These are phyloP conservation scores for Amanita jacksonii DNA, from an alignment of 768 basidiomycete genomes.

Conservation along the genomic window DNA sequence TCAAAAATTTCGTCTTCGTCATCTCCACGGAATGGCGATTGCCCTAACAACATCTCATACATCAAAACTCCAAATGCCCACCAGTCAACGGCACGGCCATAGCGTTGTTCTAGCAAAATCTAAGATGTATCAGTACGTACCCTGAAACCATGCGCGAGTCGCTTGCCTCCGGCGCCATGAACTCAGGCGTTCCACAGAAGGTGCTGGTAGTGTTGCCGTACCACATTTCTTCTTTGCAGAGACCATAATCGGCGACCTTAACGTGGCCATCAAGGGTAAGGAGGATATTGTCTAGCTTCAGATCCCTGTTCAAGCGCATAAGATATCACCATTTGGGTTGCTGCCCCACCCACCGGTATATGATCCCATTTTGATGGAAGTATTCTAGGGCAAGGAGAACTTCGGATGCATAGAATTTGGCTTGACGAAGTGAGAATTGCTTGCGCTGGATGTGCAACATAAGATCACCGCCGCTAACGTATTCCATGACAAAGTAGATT, in stretches of 20 bases:
- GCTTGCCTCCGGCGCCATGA: slow-evolving; percentile 96
- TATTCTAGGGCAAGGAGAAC: slow-evolving; percentile 94
- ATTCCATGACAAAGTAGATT: slow-evolving; percentile 99
- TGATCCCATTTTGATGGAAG: slow-evolving; percentile 98
- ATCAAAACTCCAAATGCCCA: slow-evolving; percentile 99
- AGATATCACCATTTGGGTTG: neutral
- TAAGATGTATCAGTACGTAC: slow-evolving; percentile 22
- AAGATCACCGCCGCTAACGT: slow-evolving; percentile 96
- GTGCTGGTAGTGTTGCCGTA: slow-evolving; percentile 92
- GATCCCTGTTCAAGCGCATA: slow-evolving; percentile 47
- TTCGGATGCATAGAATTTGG: slow-evolving; percentile 97
- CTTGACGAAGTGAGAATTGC: slow-evolving; percentile 97
- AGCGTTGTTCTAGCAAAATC: slow-evolving; percentile 99
- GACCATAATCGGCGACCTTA: slow-evolving; percentile 97
- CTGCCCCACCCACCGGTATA: slow-evolving; percentile 69
- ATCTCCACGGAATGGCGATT: slow-evolving; percentile 98
- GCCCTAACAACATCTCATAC: slow-evolving; percentile 98
- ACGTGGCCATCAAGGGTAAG: slow-evolving; percentile 96
- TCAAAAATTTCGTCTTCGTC: slow-evolving; percentile 99
- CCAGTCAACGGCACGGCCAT: slow-evolving; percentile 98
- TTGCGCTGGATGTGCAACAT: slow-evolving; percentile 99
- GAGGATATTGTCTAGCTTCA: slow-evolving; percentile 97
- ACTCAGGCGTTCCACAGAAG: slow-evolving; percentile 98
- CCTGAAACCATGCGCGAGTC: neutral
- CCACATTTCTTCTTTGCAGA: slow-evolving; percentile 99